A percentile compares a stretch with the other conserved stretches of the same genome.
Conservation (phyloP, 805 yeast genomes). For the Pichia membranifaciens region DNA sequence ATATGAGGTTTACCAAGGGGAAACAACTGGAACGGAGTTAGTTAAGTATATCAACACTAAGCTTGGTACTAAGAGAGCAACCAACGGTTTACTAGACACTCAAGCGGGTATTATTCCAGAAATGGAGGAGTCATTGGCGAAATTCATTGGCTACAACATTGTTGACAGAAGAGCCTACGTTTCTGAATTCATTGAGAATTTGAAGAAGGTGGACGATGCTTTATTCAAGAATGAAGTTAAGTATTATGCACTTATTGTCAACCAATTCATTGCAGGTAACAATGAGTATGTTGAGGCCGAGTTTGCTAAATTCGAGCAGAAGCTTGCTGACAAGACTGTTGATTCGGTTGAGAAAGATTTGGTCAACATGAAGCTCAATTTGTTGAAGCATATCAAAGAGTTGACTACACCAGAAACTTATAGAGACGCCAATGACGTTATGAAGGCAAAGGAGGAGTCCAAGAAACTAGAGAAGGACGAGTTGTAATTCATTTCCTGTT, state of each 20-base stretch:
- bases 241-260: conserved; percentile 42
- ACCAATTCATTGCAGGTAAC: conserved; percentile 41
- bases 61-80: conserved; percentile 35
- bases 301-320: conserved; percentile 37
- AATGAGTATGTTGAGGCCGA: conserved; percentile 40
- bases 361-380: conserved; percentile 45
- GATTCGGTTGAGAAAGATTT: conserved; percentile 42
- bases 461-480: conserved; percentile 13
- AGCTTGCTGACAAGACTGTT: conserved; percentile 36
- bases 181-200: conserved; percentile 33
- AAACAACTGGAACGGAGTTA: conserved; percentile 42
- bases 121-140: conserved; percentile 27
- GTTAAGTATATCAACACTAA: conserved; percentile 44
- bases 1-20: conserved; percentile 34
- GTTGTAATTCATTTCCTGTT: too few species aligned
- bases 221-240: conserved; percentile 26
- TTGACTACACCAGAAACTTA: conserved; percentile 17
- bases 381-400: conserved; percentile 21
- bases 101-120: conserved; percentile 37
- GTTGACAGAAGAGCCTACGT: conserved; percentile 23
- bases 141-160: conserved; percentile 28
- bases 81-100: conserved; percentile 35
- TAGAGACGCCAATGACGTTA: conserved; percentile 15
- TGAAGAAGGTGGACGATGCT: conserved; percentile 29
- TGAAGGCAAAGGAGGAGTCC: conserved; percentile 10